Evolutionary conservation across 148 eudicot genomes (phyloP), one percentile per base, ranked within the genome.

Genomic region (Vaccinium myrtillus): DNA sequence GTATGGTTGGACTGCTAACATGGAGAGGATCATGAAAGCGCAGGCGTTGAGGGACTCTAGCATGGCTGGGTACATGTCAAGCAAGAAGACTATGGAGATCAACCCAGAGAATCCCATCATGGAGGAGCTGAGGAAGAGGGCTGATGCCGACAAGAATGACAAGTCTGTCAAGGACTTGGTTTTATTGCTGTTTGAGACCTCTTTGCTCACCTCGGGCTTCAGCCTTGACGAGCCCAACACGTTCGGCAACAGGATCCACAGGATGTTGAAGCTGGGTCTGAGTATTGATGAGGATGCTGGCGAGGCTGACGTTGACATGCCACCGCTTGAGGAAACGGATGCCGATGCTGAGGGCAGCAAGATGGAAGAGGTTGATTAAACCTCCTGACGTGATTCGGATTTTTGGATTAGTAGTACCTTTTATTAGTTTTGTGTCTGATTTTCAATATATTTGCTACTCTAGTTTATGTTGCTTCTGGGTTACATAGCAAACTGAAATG

Each of bases 41-140:
- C 94, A 94, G 58, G 98, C 98, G 19, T 69, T 94, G 70, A 92
- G 94, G 86, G 98, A 94, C 87, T 94, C 98, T 0, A 94, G 98
- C 92, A 92, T 92, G 94, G 93, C 93, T 1, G 95, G 98, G 0
- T 94, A 93, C 92, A 94, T 94, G 98, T 94, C 98, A 0, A 90
- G 93, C 82, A 94, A 94, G 91, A 94, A 94, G 92, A 94, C 98
- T 1, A 94, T 94, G 98, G 98, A 94, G 89, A 93, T 94, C 86
- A 94, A 94, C 88, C 98, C 98, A 0, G 98, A 94, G 89, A 94
- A 94, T 83, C 81, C 98, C 2, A 94, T 93, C 84, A 94, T 94
- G 98, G 95, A 94, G 19, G 98, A 94, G 91, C 92, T 94, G 9
- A 94, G 98, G 91, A 93, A 91, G 92, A 92, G 98, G 59, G 93